Conservation (phyloP, 805 yeast species). For the Kuraishia borneana region DNA sequence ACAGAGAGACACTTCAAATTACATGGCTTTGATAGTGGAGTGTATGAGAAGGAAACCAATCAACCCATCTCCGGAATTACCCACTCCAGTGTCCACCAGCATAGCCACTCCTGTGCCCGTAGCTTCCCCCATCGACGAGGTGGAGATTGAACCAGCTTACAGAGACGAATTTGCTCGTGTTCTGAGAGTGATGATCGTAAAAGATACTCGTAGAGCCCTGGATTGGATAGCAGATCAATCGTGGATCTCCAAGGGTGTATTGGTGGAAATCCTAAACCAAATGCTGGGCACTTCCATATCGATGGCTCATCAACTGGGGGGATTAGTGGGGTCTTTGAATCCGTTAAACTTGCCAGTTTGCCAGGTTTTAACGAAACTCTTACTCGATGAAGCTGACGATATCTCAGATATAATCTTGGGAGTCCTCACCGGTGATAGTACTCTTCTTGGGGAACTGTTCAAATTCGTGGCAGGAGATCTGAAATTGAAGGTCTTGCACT, state of each 20-base stretch:
- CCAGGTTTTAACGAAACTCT: slow-evolving; percentile 25
- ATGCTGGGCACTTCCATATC: slow-evolving; percentile 5
- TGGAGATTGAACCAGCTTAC: neutral
- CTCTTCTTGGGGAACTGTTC: slow-evolving; percentile 26
- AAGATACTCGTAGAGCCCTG: neutral
- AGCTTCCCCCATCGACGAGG: neutral
- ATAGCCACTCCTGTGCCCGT: slow-evolving; percentile 5
- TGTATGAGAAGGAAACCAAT: neutral
- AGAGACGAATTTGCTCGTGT: neutral
- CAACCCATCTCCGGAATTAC: slow-evolving; percentile 1
- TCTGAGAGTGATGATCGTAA: neutral
- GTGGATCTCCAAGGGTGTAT: slow-evolving; percentile 1
- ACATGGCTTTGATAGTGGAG: neutral
- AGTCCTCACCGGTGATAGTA: slow-evolving; percentile 5
- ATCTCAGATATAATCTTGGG: slow-evolving; percentile 3
- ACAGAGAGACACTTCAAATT: neutral
- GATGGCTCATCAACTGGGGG: slow-evolving; percentile 2
- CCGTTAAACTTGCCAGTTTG: slow-evolving; percentile 30
- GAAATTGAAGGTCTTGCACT: slow-evolving; percentile 21
- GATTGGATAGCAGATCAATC: neutral
- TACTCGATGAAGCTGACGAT: slow-evolving; percentile 13
- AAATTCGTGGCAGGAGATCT: slow-evolving; percentile 19
- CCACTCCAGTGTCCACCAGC: slow-evolving; percentile 6
- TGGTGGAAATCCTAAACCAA: slow-evolving; percentile 8
- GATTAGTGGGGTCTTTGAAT: slow-evolving; percentile 16